Evolutionary conservation across 768 basidiomycete genomes (phyloP).

Genomic region (Suillus luteus): DNA sequence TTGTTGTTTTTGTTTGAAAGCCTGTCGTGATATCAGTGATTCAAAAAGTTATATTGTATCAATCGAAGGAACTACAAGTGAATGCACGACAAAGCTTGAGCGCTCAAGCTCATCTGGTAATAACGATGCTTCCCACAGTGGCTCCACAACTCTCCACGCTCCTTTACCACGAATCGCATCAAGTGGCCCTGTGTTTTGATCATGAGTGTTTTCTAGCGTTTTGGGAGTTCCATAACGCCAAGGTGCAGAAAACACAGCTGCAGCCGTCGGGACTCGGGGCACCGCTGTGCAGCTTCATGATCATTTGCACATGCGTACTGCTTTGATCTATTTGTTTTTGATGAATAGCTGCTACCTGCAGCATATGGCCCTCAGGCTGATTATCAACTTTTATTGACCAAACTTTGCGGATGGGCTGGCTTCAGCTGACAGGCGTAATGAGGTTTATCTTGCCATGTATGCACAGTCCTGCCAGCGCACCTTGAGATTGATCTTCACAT

Average conservation of each 20-base stretch:
- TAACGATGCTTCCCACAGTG: too few relatives aligned
- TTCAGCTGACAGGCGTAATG: background rate
- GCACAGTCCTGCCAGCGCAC: background rate
- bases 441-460: background rate
- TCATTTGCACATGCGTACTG: background rate
- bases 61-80: background rate
- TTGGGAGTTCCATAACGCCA: background rate
- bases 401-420: background rate
- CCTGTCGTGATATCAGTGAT: background rate
- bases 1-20: background rate
- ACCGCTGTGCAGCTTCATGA: background rate
- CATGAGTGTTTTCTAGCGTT: background rate
- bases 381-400: background rate
- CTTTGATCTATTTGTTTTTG: background rate
- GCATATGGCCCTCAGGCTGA: background rate
- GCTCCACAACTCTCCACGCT: background rate
- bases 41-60: background rate
- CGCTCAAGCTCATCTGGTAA: too few relatives aligned
- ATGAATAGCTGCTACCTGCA: background rate
- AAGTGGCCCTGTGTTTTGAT: background rate
- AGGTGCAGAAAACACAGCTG: background rate
- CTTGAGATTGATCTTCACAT: background rate
- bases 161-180: background rate
- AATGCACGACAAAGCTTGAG: too few relatives aligned
- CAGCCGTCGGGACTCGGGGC: background rate